Evolutionary conservation across 179 eudicot genomes (phyloP).

Genomic region (Monotropa hypopitys): DNA sequence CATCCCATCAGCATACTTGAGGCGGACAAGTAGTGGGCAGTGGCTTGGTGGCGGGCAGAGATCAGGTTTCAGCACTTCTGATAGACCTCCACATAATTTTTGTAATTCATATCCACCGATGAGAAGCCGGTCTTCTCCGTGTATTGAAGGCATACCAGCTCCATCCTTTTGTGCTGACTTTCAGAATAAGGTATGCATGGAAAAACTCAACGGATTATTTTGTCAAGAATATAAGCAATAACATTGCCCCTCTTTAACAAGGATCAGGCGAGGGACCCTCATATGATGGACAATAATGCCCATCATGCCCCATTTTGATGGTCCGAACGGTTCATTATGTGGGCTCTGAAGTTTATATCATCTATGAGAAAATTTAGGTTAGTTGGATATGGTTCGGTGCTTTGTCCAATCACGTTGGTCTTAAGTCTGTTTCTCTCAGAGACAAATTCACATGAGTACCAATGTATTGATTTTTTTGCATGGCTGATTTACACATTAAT

Average conservation of each 20-base stretch:
- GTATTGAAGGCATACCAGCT: constrained; percentile 8
- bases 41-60: constrained; percentile 10
- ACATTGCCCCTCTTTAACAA: not conserved
- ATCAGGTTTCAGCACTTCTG: constrained; percentile 7
- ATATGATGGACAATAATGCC: not conserved
- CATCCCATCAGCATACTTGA: constrained; percentile 21
- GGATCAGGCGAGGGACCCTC: not conserved
- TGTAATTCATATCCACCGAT: constrained; percentile 14
- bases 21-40: constrained; percentile 7
- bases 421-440: not conserved
- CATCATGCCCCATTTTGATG: not conserved
- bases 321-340: not conserved
- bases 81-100: constrained; percentile 1
- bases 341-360: not conserved
- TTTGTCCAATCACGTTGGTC: not conserved
- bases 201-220: not conserved
- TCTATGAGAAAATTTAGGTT: not conserved
- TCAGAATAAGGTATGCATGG: constrained; percentile 19
- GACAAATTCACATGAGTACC: not conserved
- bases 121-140: constrained; percentile 14
- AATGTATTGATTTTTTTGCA: not conserved
- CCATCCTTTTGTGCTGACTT: constrained; percentile 9
- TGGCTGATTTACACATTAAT: not conserved
- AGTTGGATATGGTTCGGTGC: not conserved
- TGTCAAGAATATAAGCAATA: not conserved